Evolutionary conservation across 306 rosid genomes (phyloP), one percentile per base, ranked within the genome.

Genomic region (Adenanthera pavonina): DNA sequence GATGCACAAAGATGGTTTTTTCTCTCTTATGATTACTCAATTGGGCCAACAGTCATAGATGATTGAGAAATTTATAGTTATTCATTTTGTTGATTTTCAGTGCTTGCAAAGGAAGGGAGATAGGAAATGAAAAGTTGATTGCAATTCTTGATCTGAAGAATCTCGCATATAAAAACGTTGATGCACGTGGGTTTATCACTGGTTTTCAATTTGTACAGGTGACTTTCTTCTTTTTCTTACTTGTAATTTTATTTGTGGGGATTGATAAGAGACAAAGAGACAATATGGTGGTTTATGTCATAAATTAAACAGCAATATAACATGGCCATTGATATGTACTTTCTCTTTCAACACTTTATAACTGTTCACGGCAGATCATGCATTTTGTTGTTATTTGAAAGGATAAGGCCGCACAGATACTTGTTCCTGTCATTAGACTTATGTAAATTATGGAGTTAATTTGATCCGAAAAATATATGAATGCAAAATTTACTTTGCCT

Each of bases 151-250:
- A 95, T 86, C 88, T 93, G 84, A 86, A 93, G 75, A 78, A 87
- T 44, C 72, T 95, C 74, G 12, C 90, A 2, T 89, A 89, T 70
- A 91, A 84, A 64, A 95, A 95, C 75, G 15, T 95, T 33, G 98
- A 95, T 78, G 89, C 92, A 2, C 97, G 97, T 3, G 97, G 85
- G 46, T 81, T 92, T 57, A 95, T 92, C 71, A 95, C 97, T 0
- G 98, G 95, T 49, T 95, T 95, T 85, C 97, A 95, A 78, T 92
- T 87, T 76, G 80, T 95, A 84, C 98, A 95, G 97, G 98, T 92
- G 72, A 74, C 19, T 49, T 76, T 80, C 81, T 40, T 59, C 10
- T 13, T 70, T 76, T 75, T 46, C 40, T 36, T 30, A 35, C 49
- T 56, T 70, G 7, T 41, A 20, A 53, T 20, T 71, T 74, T 35